A percentile compares a stretch with the other conserved stretches of the same genome.
phyloP scores from a whole-genome alignment of 2,329 filamentous ascomycete species.

The Xylaria multiplex region DNA sequence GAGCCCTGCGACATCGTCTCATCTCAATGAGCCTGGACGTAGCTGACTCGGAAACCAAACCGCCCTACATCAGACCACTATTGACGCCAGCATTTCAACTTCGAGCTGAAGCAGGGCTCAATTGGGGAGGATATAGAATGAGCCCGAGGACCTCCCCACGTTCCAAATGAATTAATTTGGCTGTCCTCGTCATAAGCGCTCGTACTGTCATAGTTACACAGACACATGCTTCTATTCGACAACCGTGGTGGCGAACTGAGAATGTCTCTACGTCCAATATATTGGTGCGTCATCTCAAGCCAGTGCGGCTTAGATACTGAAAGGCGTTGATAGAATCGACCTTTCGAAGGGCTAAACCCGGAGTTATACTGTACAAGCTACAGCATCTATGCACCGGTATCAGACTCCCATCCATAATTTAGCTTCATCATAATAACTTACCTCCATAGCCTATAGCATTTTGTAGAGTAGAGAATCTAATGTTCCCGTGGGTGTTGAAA shows the following conservation, averaged over 20 bases:
- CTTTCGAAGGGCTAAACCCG: background rate
- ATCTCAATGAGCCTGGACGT: background rate
- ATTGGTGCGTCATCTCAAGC: background rate
- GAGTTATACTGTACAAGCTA: background rate
- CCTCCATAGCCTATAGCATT: background rate
- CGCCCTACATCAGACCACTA: conserved; percentile 6
- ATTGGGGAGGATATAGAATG: background rate
- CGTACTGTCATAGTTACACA: background rate
- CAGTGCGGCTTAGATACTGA: background rate
- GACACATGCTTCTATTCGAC: background rate
- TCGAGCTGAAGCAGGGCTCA: background rate
- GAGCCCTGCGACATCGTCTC: conserved; percentile 4
- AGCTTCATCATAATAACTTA: background rate
- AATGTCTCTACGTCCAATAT: background rate
- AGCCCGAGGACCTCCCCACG: background rate
- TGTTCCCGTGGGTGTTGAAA: background rate
- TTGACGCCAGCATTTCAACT: background rate
- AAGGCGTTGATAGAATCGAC: background rate
- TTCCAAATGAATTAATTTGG: background rate
- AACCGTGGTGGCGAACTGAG: background rate
- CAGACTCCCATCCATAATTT: background rate
- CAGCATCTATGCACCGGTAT: conserved; percentile 5
- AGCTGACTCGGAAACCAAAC: background rate
- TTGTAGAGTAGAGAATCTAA: background rate
- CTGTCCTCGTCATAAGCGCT: background rate